phyloP scores from a whole-genome alignment of 495 filamentous ascomycete species.

The Tuber microsphaerosporum region DNA sequence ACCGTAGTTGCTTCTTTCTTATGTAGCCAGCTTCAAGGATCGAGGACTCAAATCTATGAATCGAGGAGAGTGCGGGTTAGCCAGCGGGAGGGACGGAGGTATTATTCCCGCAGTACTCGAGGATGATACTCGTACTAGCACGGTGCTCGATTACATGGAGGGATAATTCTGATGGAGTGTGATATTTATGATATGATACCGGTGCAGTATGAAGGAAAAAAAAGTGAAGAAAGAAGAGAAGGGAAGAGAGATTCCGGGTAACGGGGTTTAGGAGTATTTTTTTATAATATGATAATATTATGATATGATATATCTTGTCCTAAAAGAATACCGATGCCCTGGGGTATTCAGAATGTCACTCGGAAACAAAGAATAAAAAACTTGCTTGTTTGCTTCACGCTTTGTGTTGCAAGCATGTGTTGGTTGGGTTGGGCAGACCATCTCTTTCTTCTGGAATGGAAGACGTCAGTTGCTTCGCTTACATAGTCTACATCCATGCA shows the following conservation, averaged over 20 bases:
- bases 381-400: not conserved
- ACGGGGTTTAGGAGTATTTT: not conserved
- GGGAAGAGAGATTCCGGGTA: not conserved
- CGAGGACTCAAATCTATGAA: not conserved
- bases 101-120: not conserved
- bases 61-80: not conserved
- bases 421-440: not conserved
- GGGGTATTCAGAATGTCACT: not conserved
- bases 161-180: not conserved
- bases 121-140: not conserved
- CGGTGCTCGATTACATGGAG: not conserved
- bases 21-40: not conserved
- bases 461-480: not conserved
- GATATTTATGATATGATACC: not conserved
- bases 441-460: not conserved
- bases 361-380: not conserved
- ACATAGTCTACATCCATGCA: not conserved
- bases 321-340: not conserved
- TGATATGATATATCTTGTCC: not conserved
- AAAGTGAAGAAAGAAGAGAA: not conserved
- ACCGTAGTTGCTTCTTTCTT: conserved; percentile 19
- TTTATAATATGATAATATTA: not conserved
- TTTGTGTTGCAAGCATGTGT: not conserved
- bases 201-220: not conserved
- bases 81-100: not conserved